A percentile compares a stretch with the other conserved stretches of the same genome.
phyloP scores from a whole-genome alignment of 257 asterid genomes.

The Anisodus tanguticus region DNA sequence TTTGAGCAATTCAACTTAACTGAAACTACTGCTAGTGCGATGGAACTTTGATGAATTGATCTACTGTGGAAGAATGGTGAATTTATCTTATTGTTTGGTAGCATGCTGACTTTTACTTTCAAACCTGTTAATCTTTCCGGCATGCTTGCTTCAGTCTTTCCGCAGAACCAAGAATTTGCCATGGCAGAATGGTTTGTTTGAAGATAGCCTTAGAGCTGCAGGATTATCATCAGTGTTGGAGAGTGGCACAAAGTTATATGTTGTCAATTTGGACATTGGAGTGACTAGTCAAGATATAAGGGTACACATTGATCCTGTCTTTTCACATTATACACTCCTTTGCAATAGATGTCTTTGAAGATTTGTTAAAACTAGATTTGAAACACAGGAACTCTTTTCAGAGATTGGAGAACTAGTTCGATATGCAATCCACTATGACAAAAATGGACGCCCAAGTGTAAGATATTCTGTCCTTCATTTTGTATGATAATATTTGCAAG shows the following conservation, averaged over 20 bases:
- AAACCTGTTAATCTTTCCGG: conserved; percentile 64
- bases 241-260: conserved; percentile 62
- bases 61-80: conserved; percentile 63
- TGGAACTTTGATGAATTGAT: conserved; percentile 66
- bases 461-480: conserved; percentile 37
- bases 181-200: conserved; percentile 87
- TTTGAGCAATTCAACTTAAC: conserved; percentile 61
- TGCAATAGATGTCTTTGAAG: conserved; percentile 43
- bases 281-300: conserved; percentile 91
- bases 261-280: conserved; percentile 78
- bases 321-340: conserved; percentile 42
- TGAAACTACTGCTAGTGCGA: conserved; percentile 38
- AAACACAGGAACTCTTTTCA: conserved; percentile 82
- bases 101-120: conserved; percentile 65
- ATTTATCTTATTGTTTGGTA: conserved; percentile 49
- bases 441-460: conserved; percentile 88
- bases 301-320: conserved; percentile 58
- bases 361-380: conserved; percentile 51
- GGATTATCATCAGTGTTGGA: conserved; percentile 76
- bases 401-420: conserved; percentile 85
- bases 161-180: conserved; percentile 79
- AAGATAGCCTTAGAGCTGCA: conserved; percentile 87
- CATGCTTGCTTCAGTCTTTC: conserved; percentile 84
- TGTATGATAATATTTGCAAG: background rate
- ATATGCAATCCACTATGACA: conserved; percentile 84